phyloP scores from a whole-genome alignment of 257 asterid genomes.

The Scutellaria minor region DNA sequence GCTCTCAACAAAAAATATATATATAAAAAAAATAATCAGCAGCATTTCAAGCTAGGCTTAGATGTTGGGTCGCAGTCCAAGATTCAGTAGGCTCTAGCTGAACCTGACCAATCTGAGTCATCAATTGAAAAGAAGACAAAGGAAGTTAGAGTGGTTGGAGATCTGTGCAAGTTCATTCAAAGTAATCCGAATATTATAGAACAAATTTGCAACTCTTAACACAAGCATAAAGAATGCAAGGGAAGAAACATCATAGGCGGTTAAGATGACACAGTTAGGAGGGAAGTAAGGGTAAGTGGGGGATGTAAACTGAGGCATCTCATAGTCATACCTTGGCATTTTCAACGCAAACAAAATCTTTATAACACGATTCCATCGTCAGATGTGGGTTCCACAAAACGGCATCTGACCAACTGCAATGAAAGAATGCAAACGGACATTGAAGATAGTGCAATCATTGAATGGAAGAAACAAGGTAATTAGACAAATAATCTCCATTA shows the following conservation, averaged over 20 bases:
- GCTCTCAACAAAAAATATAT: neutral
- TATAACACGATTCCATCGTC: slow-evolving; percentile 86
- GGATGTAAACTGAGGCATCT: slow-evolving; percentile 6
- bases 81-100: slow-evolving; percentile 71
- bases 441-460: slow-evolving; percentile 4
- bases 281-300: neutral
- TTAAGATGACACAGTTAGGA: neutral
- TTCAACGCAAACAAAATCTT: slow-evolving; percentile 93
- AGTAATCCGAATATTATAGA: neutral
- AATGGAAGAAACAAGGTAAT: slow-evolving; percentile 19
- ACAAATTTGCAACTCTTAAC: too few species aligned
- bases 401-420: slow-evolving; percentile 87
- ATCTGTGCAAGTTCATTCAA: neutral
- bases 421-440: slow-evolving; percentile 11
- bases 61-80: slow-evolving; percentile 81
- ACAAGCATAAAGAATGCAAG: neutral
- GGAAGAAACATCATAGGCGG: neutral
- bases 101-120: slow-evolving; percentile 74
- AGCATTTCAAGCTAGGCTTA: slow-evolving; percentile 58
- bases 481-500: slow-evolving; percentile 40
- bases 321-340: slow-evolving; percentile 80
- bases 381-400: slow-evolving; percentile 96
- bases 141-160: neutral
- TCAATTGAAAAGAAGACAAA: slow-evolving; percentile 13
- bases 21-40: slow-evolving; percentile 14